Conservation (phyloP, 257 asterid genomes). For the Primulina tabacum region DNA sequence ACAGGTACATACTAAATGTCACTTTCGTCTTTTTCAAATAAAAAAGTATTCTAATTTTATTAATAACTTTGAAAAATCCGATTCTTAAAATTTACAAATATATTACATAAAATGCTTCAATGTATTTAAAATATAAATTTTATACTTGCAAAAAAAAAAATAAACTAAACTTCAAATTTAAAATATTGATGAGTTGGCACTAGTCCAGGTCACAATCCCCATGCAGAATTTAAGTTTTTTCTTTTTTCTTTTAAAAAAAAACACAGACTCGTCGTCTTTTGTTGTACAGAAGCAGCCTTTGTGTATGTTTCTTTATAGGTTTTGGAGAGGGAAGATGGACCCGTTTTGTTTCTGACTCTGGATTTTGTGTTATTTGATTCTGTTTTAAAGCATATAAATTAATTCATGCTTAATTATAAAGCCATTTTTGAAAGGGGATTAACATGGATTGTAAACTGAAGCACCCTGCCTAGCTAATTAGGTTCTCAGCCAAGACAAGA, state of each 20-base stretch:
- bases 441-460: neutral
- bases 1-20: neutral
- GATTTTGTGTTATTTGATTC: conserved; percentile 34
- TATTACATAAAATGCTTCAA: no score
- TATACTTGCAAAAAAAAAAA: no score
- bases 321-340: conserved; percentile 26
- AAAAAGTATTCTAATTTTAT: no score
- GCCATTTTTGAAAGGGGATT: neutral
- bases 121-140: no score
- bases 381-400: conserved; percentile 7
- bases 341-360: conserved; percentile 22
- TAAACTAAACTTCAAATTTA: no score
- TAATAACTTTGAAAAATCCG: neutral
- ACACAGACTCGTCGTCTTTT: conserved; percentile 43
- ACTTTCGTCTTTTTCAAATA: neutral
- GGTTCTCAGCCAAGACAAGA: neutral
- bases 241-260: neutral
- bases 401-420: neutral
- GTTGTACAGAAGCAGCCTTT: conserved; percentile 46
- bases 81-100: no score
- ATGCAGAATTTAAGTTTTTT: conserved; percentile 40
- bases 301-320: conserved; percentile 33
- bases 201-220: conserved; percentile 38
- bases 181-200: neutral
- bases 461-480: neutral